A percentile compares a stretch with the other conserved stretches of the same genome.
Evolutionary conservation across 164 flowering plant genomes (phyloP).

Genomic region (Magnolia officinalis): DNA sequence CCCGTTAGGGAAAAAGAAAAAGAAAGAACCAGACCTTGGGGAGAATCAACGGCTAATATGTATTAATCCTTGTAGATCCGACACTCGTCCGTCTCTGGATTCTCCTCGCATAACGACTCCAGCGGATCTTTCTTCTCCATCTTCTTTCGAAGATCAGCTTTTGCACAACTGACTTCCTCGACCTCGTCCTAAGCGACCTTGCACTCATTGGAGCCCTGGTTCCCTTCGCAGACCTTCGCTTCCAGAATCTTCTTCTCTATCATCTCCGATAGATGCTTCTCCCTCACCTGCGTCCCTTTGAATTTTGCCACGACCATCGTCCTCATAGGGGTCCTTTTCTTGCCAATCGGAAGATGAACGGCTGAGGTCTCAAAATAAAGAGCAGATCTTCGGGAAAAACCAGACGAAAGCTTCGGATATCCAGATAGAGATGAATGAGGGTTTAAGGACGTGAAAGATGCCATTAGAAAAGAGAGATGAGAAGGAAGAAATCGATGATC

Average conservation of each 20-base stretch:
- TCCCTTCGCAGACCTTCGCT: constrained; percentile 63
- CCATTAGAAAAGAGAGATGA: constrained; percentile 2
- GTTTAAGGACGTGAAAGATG: constrained; percentile 5
- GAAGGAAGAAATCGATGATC: no score
- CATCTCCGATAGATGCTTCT: constrained; percentile 62
- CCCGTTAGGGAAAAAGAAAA: no score
- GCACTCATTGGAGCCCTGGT: constrained; percentile 53
- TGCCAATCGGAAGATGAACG: no score
- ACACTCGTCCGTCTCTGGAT: constrained; percentile 81
- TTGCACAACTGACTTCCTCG: constrained; percentile 79
- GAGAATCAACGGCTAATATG: not conserved
- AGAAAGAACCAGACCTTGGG: not conserved
- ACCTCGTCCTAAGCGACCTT: constrained; percentile 91
- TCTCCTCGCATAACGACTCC: constrained; percentile 51
- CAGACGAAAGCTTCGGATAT: no score
- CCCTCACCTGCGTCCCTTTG: constrained; percentile 20
- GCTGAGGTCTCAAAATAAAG: no score
- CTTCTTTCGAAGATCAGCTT: constrained; percentile 57
- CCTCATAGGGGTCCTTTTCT: no score
- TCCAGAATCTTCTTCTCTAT: constrained; percentile 70
- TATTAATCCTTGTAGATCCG: constrained; percentile 51
- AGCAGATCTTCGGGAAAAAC: no score
- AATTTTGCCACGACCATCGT: no score
- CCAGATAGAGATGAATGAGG: not conserved
- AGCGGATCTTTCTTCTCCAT: constrained; percentile 60